Evolutionary conservation across 2,329 filamentous ascomycete genomes (phyloP).

Genomic region (Saccharata proteae): DNA sequence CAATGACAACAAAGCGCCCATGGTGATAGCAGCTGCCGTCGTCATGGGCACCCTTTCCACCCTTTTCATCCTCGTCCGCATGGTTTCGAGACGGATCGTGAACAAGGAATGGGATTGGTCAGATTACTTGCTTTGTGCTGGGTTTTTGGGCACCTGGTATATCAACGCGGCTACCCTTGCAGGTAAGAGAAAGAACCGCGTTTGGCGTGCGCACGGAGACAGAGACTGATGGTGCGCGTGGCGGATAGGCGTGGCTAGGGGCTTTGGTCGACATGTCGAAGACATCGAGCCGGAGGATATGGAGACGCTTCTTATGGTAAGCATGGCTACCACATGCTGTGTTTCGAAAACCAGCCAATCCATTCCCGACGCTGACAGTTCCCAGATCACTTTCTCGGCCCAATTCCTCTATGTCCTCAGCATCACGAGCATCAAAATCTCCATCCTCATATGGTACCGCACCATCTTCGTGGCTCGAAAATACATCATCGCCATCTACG

Average conservation of each 20-base stretch:
- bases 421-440: conserved; percentile 18
- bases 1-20: neutral
- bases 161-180: conserved; percentile 1
- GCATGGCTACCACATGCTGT: neutral
- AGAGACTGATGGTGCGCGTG: too few species aligned
- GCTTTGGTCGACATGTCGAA: conserved; percentile 3
- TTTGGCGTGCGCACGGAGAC: neutral
- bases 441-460: conserved; percentile 19
- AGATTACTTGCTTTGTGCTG: neutral
- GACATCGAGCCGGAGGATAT: neutral
- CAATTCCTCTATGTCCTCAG: conserved; percentile 18
- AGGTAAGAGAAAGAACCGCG: too few species aligned
- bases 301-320: conserved; percentile 1
- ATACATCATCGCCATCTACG: conserved; percentile 14
- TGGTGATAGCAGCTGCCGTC: neutral
- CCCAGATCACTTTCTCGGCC: conserved; percentile 16
- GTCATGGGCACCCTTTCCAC: conserved; percentile 3
- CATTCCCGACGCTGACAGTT: too few species aligned
- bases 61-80: neutral
- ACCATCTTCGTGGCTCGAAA: conserved; percentile 16
- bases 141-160: neutral
- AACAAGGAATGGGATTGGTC: conserved; percentile 2
- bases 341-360: too few species aligned
- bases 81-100: conserved; percentile 4
- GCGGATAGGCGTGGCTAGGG: neutral